Percentiles rank a stretch among this genome's conserved stretches.
phyloP scores from a whole-genome alignment of 1,284 basidiomycete species.

The Tremellales sp. region DNA sequence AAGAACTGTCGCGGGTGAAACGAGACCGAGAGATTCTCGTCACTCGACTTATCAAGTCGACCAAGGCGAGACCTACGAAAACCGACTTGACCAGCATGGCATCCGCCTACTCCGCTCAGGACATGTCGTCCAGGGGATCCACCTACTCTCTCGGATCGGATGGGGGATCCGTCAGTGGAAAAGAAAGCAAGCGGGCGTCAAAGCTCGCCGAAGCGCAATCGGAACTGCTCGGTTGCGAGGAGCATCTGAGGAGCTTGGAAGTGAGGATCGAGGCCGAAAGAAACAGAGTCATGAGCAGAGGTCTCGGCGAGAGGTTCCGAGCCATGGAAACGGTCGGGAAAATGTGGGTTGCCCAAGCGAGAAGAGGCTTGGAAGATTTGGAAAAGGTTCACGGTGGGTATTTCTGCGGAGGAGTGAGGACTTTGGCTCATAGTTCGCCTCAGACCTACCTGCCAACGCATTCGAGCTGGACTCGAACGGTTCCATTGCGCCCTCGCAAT shows the following conservation, averaged over 20 bases:
- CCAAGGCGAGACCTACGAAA: conserved; percentile 45
- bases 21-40: conserved; percentile 48
- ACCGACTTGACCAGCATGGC: conserved; percentile 43
- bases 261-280: conserved; percentile 46
- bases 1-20: conserved; percentile 47
- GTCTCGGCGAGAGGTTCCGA: conserved; percentile 46
- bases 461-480: conserved; percentile 49
- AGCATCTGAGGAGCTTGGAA: conserved; percentile 45
- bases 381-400: conserved; percentile 37
- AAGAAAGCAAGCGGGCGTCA: conserved; percentile 40
- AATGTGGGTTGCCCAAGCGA: conserved; percentile 48
- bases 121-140: conserved; percentile 29
- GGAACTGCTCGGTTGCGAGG: conserved; percentile 48
- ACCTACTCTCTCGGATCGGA: conserved; percentile 30
- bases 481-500: conserved; percentile 49
- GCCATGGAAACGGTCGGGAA: conserved; percentile 48
- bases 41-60: conserved; percentile 46
- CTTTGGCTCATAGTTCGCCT: neutral
- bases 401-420: neutral
- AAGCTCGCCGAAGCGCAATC: conserved; percentile 48
- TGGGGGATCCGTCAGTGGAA: conserved; percentile 27
- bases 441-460: conserved; percentile 36
- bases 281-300: conserved; percentile 48
- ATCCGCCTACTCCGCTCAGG: conserved; percentile 17
- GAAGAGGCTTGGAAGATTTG: conserved; percentile 43